Base-by-base conservation (phyloP, 768 basidiomycete genomes). In the Tulasnella calospora region DNA sequence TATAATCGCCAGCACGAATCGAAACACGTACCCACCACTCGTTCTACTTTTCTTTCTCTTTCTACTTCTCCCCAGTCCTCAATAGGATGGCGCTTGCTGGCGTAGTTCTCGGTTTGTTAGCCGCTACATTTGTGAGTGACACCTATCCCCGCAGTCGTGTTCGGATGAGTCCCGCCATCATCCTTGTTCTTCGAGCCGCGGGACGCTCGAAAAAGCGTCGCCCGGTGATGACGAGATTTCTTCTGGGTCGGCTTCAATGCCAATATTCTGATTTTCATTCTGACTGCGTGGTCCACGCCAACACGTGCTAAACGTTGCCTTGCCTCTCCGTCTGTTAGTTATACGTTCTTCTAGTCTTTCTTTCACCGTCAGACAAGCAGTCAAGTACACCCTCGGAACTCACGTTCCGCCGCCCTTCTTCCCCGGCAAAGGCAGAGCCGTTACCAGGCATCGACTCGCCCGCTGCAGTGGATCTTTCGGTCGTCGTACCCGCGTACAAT, bases 401-500 rank as follows among this genome's bases (percentile, higher is more conserved):
- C 30, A 71, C 69, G 10, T 96, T 91, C 84, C 88, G 89, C 79
- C 89, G 90, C 6, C 83, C 87, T 69, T 83, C 84, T n/a, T 88
- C 88, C 41, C 88, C 89, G 23, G 85, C 85, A 30, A 88, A 86
- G n/a, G 87, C 89, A 0, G 85, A 84, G n/a, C 89, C 89, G 0
- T 85, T 94, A 5, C 85, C 90, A 21, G 86, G 85, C 8, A 86
- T 93, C 40, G 81, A 91, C 74, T 55, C 81, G 41, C 83, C 87
- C 0, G 86, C 89, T 61, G 86, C 88, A 0, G 87, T 95, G 73
- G 92, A 92, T 82, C 86, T 98, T 55, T 91, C 90, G 38, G 88
- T 98, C 81, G 88, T 98, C 81, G 89, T 98, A 13, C 96, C 96
- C 15, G 96, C 96, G 0, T 98, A 91, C 88, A 98, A 98, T 82